phyloP scores from a whole-genome alignment of 805 yeast species.

The Yarrowia bubula region DNA sequence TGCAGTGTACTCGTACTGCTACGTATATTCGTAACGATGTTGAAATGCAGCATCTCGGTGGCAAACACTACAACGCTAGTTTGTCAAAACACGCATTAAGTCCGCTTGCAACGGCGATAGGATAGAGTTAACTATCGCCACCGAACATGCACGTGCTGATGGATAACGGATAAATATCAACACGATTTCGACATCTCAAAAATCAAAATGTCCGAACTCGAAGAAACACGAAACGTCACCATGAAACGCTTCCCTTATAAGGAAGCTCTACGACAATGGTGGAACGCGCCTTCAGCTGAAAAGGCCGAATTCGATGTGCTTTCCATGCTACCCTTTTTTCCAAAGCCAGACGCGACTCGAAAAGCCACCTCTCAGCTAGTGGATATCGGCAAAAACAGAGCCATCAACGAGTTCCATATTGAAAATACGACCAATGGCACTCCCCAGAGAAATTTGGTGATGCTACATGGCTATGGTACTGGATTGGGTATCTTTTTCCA shows the following conservation, averaged over 20 bases:
- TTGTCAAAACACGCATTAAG: background rate
- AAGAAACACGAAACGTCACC: background rate
- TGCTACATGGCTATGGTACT: conserved; percentile 93
- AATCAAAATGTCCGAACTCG: conserved; percentile 21
- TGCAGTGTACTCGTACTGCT: no score
- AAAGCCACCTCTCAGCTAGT: conserved; percentile 45
- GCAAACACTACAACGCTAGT: background rate
- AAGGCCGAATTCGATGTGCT: conserved; percentile 51
- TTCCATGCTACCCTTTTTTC: conserved; percentile 53
- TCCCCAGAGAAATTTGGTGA: conserved; percentile 54
- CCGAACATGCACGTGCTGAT: background rate
- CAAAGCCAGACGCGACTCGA: conserved; percentile 37
- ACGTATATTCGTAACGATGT: no score
- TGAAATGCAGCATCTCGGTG: no score
- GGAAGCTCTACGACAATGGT: conserved; percentile 42
- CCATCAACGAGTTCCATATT: conserved; percentile 75
- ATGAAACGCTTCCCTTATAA: conserved; percentile 5
- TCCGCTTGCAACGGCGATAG: conserved; percentile 8
- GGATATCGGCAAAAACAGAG: conserved; percentile 49
- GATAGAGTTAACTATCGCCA: conserved; percentile 22
- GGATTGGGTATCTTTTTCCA: conserved; percentile 78
- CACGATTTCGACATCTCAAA: background rate
- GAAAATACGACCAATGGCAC: conserved; percentile 30
- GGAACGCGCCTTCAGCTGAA: conserved; percentile 39
- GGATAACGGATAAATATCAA: conserved; percentile 1